A percentile compares a stretch with the other conserved stretches of the same genome.
phyloP scores from a whole-genome alignment of 257 asterid species.

The Lantana camara region DNA sequence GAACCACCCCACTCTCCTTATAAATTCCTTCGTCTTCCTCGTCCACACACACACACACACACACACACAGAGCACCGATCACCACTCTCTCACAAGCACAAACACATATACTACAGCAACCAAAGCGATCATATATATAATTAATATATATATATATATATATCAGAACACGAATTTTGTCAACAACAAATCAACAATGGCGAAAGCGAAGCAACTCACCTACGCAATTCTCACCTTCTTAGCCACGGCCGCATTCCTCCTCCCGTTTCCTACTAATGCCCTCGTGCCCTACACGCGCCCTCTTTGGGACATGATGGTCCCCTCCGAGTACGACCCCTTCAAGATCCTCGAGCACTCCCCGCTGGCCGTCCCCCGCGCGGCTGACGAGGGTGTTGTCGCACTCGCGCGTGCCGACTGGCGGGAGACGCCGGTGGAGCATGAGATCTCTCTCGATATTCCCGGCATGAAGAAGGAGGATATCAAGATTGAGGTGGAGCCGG shows the following conservation, averaged over 20 bases:
- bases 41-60: neutral
- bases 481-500: constrained; percentile 67
- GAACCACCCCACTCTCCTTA: neutral
- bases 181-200: constrained; percentile 26
- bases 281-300: constrained; percentile 46
- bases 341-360: constrained; percentile 49
- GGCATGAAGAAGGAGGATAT: constrained; percentile 72
- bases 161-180: no score
- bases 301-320: constrained; percentile 34
- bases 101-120: neutral
- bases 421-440: constrained; percentile 63
- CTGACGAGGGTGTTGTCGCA: constrained; percentile 32
- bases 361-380: constrained; percentile 24
- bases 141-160: no score
- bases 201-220: neutral
- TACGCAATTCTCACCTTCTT: neutral
- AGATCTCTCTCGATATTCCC: constrained; percentile 65
- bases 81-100: neutral
- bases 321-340: constrained; percentile 41
- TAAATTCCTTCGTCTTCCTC: constrained; percentile 12
- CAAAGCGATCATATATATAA: neutral
- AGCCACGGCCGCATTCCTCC: constrained; percentile 1
- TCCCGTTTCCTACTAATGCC: constrained; percentile 27
- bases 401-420: constrained; percentile 80
- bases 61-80: neutral